phyloP scores from a whole-genome alignment of 345 rosid genomes.

The Streptanthus diversifolius region DNA sequence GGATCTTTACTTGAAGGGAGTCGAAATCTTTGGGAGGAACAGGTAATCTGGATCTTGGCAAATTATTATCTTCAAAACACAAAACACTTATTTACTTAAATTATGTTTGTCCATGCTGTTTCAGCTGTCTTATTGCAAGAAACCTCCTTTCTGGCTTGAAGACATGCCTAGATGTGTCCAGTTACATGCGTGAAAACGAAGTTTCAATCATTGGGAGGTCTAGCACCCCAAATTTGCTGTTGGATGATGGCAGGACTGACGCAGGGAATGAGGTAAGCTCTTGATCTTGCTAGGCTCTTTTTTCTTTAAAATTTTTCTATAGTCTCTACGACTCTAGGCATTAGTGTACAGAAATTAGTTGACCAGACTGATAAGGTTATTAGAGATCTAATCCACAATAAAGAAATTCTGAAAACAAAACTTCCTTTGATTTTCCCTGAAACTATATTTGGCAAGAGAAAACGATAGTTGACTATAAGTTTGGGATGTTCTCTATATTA shows the following conservation, averaged over 20 bases:
- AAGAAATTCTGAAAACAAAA: background rate
- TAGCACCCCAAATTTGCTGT: constrained; percentile 47
- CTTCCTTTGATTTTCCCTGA: background rate
- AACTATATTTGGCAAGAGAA: constrained; percentile 9
- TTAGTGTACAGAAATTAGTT: constrained; percentile 12
- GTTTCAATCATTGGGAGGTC: constrained; percentile 57
- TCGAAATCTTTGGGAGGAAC: constrained; percentile 96
- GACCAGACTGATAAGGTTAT: background rate
- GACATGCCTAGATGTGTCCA: constrained; percentile 85
- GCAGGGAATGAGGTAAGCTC: constrained; percentile 47
- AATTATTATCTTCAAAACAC: constrained; percentile 6
- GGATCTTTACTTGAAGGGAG: constrained; percentile 86
- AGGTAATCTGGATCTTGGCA: constrained; percentile 50
- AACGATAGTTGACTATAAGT: constrained; percentile 1
- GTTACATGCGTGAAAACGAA: constrained; percentile 75
- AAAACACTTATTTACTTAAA: constrained; percentile 8
- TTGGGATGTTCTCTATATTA: background rate
- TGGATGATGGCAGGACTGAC: constrained; percentile 63
- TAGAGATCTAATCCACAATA: constrained; percentile 2
- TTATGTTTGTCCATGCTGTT: constrained; percentile 10
- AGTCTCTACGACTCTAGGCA: constrained; percentile 1
- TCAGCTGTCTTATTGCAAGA: constrained; percentile 97
- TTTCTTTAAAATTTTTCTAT: background rate
- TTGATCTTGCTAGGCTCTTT: constrained; percentile 14
- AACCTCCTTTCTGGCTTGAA: constrained; percentile 94